Percentiles rank a stretch among this genome's conserved stretches.
phyloP scores from a whole-genome alignment of 2,329 filamentous ascomycete genomes.

The Pestalotiopsis sp. region DNA sequence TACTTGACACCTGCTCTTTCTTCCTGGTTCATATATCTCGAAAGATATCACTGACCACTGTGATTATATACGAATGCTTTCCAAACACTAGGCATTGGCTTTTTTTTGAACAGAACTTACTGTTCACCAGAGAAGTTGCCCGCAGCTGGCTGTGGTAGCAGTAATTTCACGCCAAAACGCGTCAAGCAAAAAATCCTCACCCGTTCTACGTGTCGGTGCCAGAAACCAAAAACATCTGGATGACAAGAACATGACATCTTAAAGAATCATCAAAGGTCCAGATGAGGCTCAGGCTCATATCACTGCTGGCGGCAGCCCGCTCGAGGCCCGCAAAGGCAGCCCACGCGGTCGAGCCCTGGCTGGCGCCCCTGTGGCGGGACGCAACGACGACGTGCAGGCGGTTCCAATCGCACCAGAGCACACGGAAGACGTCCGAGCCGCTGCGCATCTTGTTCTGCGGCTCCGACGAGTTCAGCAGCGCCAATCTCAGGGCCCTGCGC shows the following conservation, averaged over 20 bases:
- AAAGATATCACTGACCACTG: too few species aligned
- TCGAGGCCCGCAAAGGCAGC: not conserved
- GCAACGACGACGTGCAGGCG: not conserved
- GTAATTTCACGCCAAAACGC: not conserved
- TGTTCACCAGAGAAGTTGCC: not conserved
- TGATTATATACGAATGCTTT: too few species aligned
- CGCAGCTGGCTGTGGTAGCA: not conserved
- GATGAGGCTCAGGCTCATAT: constrained; percentile 1
- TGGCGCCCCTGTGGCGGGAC: constrained; percentile 1
- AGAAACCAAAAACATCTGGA: not conserved
- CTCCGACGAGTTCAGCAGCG: constrained; percentile 86
- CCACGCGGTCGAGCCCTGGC: not conserved
- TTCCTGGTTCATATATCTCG: too few species aligned
- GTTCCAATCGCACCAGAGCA: not conserved
- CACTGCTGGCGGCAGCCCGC: constrained; percentile 1
- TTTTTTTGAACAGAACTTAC: too few species aligned
- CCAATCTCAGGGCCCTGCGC: constrained; percentile 71
- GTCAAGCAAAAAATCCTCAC: too few species aligned
- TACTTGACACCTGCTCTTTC: not conserved
- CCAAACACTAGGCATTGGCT: too few species aligned
- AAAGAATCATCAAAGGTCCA: not conserved
- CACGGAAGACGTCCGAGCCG: constrained; percentile 50
- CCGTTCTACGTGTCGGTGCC: not conserved
- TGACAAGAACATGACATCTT: not conserved
- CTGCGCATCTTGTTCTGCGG: constrained; percentile 92